These are phyloP conservation scores for Prillingera fragicola DNA, from an alignment of 1,284 basidiomycete species.

Conservation along the genomic window DNA sequence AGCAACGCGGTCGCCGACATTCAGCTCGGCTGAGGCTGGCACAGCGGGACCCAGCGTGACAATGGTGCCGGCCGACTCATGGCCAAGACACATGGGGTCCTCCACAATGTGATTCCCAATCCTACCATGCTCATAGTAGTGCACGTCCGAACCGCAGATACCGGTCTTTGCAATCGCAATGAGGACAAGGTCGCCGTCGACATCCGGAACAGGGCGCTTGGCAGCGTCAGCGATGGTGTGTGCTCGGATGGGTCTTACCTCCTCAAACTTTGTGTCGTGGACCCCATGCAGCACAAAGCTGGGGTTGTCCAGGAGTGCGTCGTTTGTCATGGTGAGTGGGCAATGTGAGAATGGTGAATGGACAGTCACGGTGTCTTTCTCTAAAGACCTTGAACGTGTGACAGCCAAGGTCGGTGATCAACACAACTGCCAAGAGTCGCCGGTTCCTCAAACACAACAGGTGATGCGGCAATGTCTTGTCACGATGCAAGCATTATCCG, in stretches of 20 bases:
- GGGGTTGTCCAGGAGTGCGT: too few relatives aligned
- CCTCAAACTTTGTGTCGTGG: conserved; percentile 37
- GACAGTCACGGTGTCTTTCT: too few relatives aligned
- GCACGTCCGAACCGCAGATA: conserved; percentile 81
- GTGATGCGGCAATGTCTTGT: too few relatives aligned
- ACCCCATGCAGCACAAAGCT: conserved; percentile 42
- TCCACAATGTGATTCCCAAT: conserved; percentile 36
- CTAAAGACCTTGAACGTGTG: too few relatives aligned
- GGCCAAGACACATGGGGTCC: conserved; percentile 46
- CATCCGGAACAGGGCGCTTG: conserved; percentile 68
- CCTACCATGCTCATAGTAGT: conserved; percentile 40
- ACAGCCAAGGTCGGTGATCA: too few relatives aligned
- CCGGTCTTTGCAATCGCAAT: conserved; percentile 86
- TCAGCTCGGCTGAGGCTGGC: conserved; percentile 26
- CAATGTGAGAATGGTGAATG: too few relatives aligned
- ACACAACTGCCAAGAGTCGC: too few relatives aligned
- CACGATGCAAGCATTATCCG: too few relatives aligned
- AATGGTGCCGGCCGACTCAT: conserved; percentile 43
- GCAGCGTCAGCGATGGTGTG: too few relatives aligned
- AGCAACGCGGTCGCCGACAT: conserved; percentile 50
- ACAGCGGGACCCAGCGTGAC: conserved; percentile 42
- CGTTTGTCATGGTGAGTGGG: too few relatives aligned
- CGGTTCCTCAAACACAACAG: too few relatives aligned
- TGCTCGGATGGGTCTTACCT: too few relatives aligned
- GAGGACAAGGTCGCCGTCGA: conserved; percentile 69